Conservation (phyloP, 2,329 filamentous ascomycete genomes). For the Coniochaeta sp. region DNA sequence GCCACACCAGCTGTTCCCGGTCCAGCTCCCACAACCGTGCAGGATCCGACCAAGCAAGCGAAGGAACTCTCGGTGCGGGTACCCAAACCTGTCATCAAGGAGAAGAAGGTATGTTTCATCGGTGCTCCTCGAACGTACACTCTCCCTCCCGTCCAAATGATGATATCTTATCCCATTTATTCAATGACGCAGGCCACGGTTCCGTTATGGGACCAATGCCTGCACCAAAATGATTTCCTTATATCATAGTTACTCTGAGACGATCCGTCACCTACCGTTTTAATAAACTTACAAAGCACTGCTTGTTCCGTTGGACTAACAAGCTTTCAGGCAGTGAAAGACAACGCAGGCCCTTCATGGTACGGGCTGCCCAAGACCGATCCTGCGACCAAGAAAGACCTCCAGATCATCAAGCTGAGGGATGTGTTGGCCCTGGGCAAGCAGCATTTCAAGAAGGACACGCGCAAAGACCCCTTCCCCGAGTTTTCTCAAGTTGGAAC, state of each 20-base stretch:
- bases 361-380: conserved; percentile 86
- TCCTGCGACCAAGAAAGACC: conserved; percentile 77
- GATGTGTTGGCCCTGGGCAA: conserved; percentile 76
- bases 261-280: too few species aligned
- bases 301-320: too few species aligned
- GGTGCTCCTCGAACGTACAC: background rate
- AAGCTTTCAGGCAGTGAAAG: conserved; percentile 20
- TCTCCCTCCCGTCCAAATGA: conserved; percentile 45
- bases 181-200: conserved; percentile 67
- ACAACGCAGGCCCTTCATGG: conserved; percentile 74
- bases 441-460: conserved; percentile 84
- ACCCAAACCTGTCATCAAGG: conserved; percentile 16
- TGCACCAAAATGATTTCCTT: conserved; percentile 50
- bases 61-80: conserved; percentile 21
- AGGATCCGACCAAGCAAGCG: conserved; percentile 9
- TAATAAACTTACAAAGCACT: too few species aligned
- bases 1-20: conserved; percentile 5
- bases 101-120: conserved; percentile 23
- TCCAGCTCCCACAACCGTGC: conserved; percentile 5
- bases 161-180: conserved; percentile 67
- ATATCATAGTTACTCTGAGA: conserved; percentile 70
- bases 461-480: conserved; percentile 61
- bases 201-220: conserved; percentile 75
- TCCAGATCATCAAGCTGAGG: conserved; percentile 85
- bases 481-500: conserved; percentile 86